Base-by-base conservation (phyloP, 2,329 filamentous ascomycete genomes). In the Dactylonectria estremocensis region DNA sequence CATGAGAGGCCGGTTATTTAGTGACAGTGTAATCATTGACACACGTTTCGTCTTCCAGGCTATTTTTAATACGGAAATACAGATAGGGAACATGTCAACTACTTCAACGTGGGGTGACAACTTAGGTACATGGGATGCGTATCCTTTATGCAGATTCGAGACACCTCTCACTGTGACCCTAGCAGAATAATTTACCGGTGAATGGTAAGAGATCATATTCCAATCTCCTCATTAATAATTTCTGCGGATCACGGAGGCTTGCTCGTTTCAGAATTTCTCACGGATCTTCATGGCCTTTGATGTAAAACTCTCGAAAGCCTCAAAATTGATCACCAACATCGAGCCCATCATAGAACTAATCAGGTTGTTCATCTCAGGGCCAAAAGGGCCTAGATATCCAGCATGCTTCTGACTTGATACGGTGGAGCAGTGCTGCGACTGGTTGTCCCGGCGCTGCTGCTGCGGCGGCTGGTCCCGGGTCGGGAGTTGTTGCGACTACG, bases 321-420 rank as follows among this genome's bases (percentile, higher is more conserved):
- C 13, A n/a, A 14, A 14, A 6, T 40, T 5, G 11, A 14, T 14
- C 16, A 40, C 10, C 16, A 40, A 40, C 6, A 40, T 40, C 37
- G 37, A 40, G 37, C 11, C 11, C 13, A 40, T 40, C 13, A 4
- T 14, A 5, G 16, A 40, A 40, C 37, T 40, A 40, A 14, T 14
- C 37, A 40, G 10, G 37, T 16, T 40, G 37, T 40, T 40, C 10
- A 40, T 40, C 13, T 11, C 13, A 40, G 11, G 37, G 16, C 37
- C 37, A 14, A n/a, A 40, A 40, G 2, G 18, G 33, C 11, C 61
- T 77, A 90, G 13, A 90, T 73, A 72, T 90, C 88, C 72, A 90
- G 71, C 88, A 90, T 90, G 74, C 88, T 90, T 73, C 80, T 82
- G 5, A 89, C 78, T 72, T 88, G 84, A 74, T 88, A 86, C n/a